These are phyloP conservation scores for Linaria vulgaris DNA, from an alignment of 257 asterid genomes.

Conservation along the genomic window DNA sequence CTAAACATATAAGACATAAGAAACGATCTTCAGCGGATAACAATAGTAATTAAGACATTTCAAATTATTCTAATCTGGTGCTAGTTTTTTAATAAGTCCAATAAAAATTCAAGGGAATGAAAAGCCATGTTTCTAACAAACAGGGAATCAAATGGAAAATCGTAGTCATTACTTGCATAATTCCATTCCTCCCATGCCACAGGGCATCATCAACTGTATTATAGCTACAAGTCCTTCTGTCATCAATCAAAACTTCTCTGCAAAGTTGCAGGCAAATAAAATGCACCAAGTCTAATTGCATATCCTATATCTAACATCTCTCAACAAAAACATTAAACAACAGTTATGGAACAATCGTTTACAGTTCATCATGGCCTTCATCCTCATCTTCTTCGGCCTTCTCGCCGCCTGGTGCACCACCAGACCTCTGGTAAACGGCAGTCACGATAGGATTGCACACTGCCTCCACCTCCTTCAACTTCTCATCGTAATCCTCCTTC, in stretches of 20 bases:
- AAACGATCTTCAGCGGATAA: too few species aligned
- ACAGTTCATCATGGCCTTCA: slow-evolving; percentile 73
- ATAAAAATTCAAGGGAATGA: too few species aligned
- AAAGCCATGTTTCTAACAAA: too few species aligned
- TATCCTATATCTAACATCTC: not conserved
- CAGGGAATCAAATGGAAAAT: too few species aligned
- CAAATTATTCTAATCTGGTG: too few species aligned
- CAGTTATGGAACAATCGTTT: slow-evolving; percentile 11
- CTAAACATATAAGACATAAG: too few species aligned
- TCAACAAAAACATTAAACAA: slow-evolving; percentile 3
- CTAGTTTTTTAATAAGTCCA: too few species aligned
- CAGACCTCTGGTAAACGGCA: slow-evolving; percentile 90
- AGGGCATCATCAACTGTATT: slow-evolving; percentile 2
- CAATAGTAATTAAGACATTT: too few species aligned
- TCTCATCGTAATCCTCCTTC: slow-evolving; percentile 93
- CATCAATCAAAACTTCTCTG: slow-evolving; percentile 26
- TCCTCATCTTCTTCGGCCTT: slow-evolving; percentile 49
- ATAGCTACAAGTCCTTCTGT: not conserved
- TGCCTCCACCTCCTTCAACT: slow-evolving; percentile 91
- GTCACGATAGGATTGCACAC: slow-evolving; percentile 88
- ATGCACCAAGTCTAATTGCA: not conserved
- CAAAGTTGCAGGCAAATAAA: not conserved
- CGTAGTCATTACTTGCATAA: too few species aligned
- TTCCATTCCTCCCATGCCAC: too few species aligned
- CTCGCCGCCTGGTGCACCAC: slow-evolving; percentile 71